Conservation (phyloP, 2,329 filamentous ascomycete species). For the Parafenestella ontariensis region DNA sequence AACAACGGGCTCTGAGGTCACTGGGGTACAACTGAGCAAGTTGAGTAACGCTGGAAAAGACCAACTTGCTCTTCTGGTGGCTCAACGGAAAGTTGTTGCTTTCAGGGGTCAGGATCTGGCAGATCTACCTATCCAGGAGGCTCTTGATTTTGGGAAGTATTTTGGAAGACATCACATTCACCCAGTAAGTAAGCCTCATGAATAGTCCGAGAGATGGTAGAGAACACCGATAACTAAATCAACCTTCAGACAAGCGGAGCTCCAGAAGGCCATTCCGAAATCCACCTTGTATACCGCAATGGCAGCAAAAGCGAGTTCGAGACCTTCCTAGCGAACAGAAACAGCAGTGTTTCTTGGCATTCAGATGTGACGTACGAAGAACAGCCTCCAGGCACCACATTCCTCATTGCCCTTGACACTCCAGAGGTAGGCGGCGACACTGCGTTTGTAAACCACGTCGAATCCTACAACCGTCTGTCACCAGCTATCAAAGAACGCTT, state of each 20-base stretch:
- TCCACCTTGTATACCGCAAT: constrained; percentile 48
- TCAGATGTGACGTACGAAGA: constrained; percentile 82
- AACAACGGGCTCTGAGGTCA: constrained; percentile 55
- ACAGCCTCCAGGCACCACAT: constrained; percentile 85
- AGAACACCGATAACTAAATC: no score
- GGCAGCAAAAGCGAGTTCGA: constrained; percentile 72
- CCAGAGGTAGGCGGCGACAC: constrained; percentile 82
- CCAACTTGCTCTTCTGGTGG: constrained; percentile 74
- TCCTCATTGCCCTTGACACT: constrained; percentile 80
- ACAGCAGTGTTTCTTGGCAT: constrained; percentile 74
- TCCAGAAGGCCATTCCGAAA: no score
- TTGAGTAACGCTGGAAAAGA: constrained; percentile 72
- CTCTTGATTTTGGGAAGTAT: no score
- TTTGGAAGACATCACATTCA: no score
- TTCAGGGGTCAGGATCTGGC: no score
- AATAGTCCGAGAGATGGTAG: no score
- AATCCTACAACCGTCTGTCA: constrained; percentile 65
- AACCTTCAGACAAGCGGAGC: no score
- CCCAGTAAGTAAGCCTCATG: no score
- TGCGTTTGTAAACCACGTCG: constrained; percentile 62
- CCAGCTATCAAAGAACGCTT: constrained; percentile 62
- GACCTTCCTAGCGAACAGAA: constrained; percentile 65
- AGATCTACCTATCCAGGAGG: constrained; percentile 54
- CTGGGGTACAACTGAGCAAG: constrained; percentile 71
- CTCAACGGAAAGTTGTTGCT: constrained; percentile 61